Evolutionary conservation across 2,329 filamentous ascomycete species (phyloP).

Genomic region (Chrysosporium queenslandicum): DNA sequence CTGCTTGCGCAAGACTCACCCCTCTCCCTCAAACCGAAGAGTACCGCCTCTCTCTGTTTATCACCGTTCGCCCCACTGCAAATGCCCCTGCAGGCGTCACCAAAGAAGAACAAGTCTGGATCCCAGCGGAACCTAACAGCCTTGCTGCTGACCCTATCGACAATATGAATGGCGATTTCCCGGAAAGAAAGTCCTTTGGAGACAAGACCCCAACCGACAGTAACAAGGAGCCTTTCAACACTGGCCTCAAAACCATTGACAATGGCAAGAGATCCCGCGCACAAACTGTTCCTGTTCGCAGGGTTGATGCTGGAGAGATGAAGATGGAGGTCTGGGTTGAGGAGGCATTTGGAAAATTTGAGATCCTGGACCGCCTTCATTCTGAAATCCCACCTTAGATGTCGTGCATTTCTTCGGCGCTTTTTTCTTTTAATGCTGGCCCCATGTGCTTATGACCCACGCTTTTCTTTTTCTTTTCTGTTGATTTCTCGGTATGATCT

Average conservation of each 20-base stretch:
- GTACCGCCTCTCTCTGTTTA: constrained; percentile 42
- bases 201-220: constrained; percentile 3
- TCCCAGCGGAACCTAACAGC: constrained; percentile 45
- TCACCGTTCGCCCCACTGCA: constrained; percentile 40
- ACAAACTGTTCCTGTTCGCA: constrained; percentile 51
- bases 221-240: background rate
- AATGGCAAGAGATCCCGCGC: constrained; percentile 38
- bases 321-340: constrained; percentile 61
- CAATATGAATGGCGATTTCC: background rate
- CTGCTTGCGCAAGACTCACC: constrained; percentile 35
- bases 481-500: background rate
- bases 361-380: constrained; percentile 29
- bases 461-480: background rate
- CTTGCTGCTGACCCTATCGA: background rate
- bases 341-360: constrained; percentile 48
- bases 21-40: constrained; percentile 39
- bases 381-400: constrained; percentile 20
- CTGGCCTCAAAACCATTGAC: background rate
- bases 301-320: constrained; percentile 55
- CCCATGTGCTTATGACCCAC: background rate
- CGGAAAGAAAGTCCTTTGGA: background rate
- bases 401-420: background rate
- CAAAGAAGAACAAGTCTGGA: constrained; percentile 48
- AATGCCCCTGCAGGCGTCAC: constrained; percentile 39
- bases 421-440: background rate